These are phyloP conservation scores for Candida pseudoviswanathii DNA, from an alignment of 1,139 yeast genomes.

Conservation along the genomic window DNA sequence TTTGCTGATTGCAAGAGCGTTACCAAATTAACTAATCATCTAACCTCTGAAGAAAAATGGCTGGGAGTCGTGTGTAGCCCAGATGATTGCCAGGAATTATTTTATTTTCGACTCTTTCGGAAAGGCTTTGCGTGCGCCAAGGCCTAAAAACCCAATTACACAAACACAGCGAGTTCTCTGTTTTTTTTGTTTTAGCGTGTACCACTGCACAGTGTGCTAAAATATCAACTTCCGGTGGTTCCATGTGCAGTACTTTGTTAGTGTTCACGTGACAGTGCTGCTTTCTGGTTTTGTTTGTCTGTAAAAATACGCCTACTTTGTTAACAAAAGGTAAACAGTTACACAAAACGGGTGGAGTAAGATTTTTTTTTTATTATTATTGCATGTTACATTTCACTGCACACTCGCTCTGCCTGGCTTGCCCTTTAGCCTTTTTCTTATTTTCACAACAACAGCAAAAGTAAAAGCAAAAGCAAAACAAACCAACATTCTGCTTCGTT, in stretches of 20 bases:
- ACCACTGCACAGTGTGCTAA: background rate
- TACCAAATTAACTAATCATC: too few species aligned
- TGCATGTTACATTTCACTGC: background rate
- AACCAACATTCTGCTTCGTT: background rate
- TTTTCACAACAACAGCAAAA: background rate
- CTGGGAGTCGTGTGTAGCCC: background rate
- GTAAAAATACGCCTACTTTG: background rate
- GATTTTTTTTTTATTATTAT: background rate
- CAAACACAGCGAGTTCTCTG: background rate
- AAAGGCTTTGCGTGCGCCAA: background rate
- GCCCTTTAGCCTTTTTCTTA: background rate
- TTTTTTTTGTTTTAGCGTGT: background rate
- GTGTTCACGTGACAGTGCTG: background rate
- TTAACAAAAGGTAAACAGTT: background rate
- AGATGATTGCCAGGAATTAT: background rate
- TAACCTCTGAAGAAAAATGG: too few species aligned
- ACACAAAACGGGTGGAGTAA: background rate
- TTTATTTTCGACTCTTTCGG: background rate
- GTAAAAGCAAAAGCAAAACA: background rate
- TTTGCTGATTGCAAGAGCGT: too few species aligned
- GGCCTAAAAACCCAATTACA: background rate
- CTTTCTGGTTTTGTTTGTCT: background rate
- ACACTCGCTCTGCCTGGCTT: too few species aligned
- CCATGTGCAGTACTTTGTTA: background rate
- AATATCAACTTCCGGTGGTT: too few species aligned